Evolutionary conservation across 345 rosid genomes (phyloP).

Genomic region (Hevea brasiliensis): DNA sequence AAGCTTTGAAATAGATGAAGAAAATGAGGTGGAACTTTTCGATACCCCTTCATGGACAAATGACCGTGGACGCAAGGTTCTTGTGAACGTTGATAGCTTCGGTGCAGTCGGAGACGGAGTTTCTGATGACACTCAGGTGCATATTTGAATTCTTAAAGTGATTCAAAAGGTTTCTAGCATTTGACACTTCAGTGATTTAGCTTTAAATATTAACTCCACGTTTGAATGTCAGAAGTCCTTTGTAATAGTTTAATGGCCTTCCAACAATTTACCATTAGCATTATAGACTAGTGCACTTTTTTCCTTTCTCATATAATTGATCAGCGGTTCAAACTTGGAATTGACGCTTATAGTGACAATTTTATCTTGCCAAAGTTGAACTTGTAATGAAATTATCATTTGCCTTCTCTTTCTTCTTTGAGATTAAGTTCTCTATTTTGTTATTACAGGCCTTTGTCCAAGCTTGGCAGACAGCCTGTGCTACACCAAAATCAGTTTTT

Average conservation of each 20-base stretch:
- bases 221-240: background rate
- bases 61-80: constrained; percentile 59
- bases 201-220: background rate
- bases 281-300: background rate
- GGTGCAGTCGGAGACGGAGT: constrained; percentile 88
- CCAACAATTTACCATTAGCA: background rate
- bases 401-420: background rate
- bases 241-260: background rate
- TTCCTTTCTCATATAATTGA: background rate
- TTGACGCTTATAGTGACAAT: background rate
- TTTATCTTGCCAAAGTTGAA: background rate
- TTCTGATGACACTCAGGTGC: constrained; percentile 90
- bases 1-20: constrained; percentile 55
- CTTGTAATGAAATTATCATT: background rate
- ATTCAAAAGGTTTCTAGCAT: background rate
- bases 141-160: constrained; percentile 14
- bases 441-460: constrained; percentile 56
- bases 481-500: constrained; percentile 61
- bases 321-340: background rate
- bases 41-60: constrained; percentile 51
- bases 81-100: constrained; percentile 92
- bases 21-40: constrained; percentile 38
- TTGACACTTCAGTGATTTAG: background rate
- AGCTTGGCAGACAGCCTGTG: constrained; percentile 81
- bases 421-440: background rate